phyloP scores from a whole-genome alignment of 495 filamentous ascomycete species.

The Tuber brumale region DNA sequence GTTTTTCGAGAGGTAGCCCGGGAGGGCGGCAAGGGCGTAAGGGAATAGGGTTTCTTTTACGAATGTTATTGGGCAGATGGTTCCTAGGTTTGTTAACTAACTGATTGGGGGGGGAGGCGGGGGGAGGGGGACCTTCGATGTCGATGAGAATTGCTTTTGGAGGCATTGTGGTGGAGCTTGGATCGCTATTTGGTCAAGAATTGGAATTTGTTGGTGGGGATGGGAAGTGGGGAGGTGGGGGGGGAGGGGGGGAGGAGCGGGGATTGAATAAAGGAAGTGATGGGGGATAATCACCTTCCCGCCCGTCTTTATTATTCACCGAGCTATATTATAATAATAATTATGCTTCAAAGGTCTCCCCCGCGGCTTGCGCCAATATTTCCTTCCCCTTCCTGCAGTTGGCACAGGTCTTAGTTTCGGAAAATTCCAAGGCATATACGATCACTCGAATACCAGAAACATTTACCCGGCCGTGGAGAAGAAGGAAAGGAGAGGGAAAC shows the following conservation, averaged over 20 bases:
- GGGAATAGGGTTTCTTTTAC: slow-evolving; percentile 41
- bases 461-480: background rate
- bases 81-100: background rate
- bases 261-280: background rate
- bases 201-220: background rate
- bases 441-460: background rate
- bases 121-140: background rate
- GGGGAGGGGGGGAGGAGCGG: too few species aligned
- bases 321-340: background rate
- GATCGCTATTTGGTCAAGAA: background rate
- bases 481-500: background rate
- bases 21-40: slow-evolving; percentile 58
- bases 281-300: background rate
- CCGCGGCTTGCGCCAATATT: background rate
- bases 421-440: background rate
- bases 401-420: too few species aligned
- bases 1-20: slow-evolving; percentile 50
- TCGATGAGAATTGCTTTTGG: slow-evolving; percentile 1
- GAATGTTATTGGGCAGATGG: background rate
- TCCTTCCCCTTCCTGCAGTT: background rate
- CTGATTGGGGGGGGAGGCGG: background rate
- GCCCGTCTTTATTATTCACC: background rate
- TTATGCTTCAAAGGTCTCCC: too few species aligned
- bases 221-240: background rate
- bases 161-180: background rate